Percentiles rank a stretch among this genome's conserved stretches.
These are phyloP conservation scores for Mimosa bimucronata DNA, from an alignment of 306 rosid species.

Conservation along the genomic window DNA sequence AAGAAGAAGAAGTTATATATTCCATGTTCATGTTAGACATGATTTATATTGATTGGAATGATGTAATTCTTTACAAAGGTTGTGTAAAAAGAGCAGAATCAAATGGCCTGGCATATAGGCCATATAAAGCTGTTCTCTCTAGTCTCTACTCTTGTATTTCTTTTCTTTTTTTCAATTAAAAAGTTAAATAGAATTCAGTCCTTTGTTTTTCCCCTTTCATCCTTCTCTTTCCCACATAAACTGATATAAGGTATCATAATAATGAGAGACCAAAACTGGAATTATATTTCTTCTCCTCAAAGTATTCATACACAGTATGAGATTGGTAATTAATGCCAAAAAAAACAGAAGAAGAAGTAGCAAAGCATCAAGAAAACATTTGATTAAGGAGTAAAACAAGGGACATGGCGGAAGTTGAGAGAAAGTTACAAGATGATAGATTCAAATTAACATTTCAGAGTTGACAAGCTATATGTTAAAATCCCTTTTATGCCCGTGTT, in stretches of 20 bases:
- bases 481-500: no score
- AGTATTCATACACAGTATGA: constrained; percentile 13
- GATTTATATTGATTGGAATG: no score
- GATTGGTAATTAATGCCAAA: neutral
- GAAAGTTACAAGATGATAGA: no score
- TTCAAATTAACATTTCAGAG: no score
- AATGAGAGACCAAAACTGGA: constrained; percentile 15
- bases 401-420: no score
- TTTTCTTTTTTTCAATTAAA: neutral
- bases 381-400: constrained; percentile 73
- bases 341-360: no score
- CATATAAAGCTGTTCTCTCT: no score
- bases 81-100: neutral
- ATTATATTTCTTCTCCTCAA: constrained; percentile 13
- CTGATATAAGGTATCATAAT: neutral
- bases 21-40: neutral
- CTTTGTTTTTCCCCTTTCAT: neutral
- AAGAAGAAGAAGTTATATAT: constrained; percentile 37
- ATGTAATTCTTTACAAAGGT: no score
- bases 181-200: neutral
- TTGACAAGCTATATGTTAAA: no score
- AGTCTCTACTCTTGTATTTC: neutral
- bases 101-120: no score
- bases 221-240: neutral
- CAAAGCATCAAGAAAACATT: constrained; percentile 70